Evolutionary conservation across 257 asterid species (phyloP).

Genomic region (Rubia yunnanensis): DNA sequence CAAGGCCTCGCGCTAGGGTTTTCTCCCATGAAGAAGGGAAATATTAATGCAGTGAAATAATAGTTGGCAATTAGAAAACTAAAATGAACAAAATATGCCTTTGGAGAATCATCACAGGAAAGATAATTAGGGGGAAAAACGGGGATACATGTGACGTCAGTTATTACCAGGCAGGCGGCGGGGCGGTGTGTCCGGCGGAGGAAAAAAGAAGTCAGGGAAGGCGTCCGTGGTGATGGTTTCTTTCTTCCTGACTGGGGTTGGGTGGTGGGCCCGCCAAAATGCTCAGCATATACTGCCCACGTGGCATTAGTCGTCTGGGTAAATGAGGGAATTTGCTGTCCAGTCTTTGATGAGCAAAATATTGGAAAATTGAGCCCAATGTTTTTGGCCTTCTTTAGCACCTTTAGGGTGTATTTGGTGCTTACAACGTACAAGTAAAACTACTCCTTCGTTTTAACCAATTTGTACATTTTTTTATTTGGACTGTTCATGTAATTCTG

Average conservation of each 20-base stretch:
- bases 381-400: too few species aligned
- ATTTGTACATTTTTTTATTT: too few species aligned
- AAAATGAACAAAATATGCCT: not conserved
- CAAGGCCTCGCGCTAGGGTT: not conserved
- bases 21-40: not conserved
- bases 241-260: not conserved
- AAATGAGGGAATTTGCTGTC: not conserved
- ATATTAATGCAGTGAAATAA: not conserved
- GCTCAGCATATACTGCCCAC: not conserved
- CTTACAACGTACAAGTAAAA: too few species aligned
- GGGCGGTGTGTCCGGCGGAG: conserved; percentile 1
- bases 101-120: not conserved
- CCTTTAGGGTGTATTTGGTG: too few species aligned
- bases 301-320: conserved; percentile 1
- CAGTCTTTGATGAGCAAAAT: not conserved
- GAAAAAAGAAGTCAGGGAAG: not conserved
- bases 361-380: not conserved
- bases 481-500: too few species aligned
- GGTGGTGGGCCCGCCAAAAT: conserved; percentile 1
- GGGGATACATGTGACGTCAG: not conserved
- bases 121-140: not conserved
- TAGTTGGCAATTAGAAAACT: not conserved
- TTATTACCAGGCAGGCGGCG: not conserved
- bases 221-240: not conserved
- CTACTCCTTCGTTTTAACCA: too few species aligned